A percentile compares a stretch with the other conserved stretches of the same genome.
phyloP scores from a whole-genome alignment of 208 protist genomes.

The Borovskyia barvae region DNA sequence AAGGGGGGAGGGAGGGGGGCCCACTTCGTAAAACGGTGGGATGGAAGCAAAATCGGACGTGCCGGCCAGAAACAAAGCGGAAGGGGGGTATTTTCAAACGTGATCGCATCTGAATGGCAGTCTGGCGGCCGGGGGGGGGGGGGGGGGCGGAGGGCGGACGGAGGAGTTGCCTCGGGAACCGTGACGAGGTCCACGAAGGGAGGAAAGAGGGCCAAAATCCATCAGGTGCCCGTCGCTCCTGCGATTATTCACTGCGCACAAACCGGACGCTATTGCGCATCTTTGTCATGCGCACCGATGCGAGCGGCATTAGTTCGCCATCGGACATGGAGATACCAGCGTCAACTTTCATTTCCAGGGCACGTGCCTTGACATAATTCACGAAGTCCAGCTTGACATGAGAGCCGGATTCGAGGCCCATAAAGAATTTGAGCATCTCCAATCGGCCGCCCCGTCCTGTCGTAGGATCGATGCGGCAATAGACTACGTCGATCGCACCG shows the following conservation, averaged over 20 bases:
- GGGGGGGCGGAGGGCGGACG: too few relatives aligned
- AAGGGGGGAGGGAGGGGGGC: neutral
- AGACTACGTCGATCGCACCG: conserved; percentile 80
- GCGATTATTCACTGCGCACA: conserved; percentile 46
- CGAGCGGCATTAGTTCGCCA: conserved; percentile 81
- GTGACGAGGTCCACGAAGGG: too few relatives aligned
- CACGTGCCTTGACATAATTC: conserved; percentile 80
- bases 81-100: too few relatives aligned
- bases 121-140: too few relatives aligned
- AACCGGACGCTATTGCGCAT: conserved; percentile 45
- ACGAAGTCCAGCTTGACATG: conserved; percentile 67
- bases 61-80: conserved; percentile 1
- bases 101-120: too few relatives aligned
- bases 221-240: too few relatives aligned
- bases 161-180: too few relatives aligned
- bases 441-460: conserved; percentile 34
- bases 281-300: conserved; percentile 60
- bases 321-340: conserved; percentile 76
- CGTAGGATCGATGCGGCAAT: conserved; percentile 35
- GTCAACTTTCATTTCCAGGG: conserved; percentile 74
- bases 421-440: conserved; percentile 76
- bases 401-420: conserved; percentile 45
- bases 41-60: neutral
- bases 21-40: neutral
- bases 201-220: too few relatives aligned